Percentiles rank a stretch among this genome's conserved stretches.
phyloP scores from a whole-genome alignment of 441 rosid species.

The Gossypium schwendimanii region DNA sequence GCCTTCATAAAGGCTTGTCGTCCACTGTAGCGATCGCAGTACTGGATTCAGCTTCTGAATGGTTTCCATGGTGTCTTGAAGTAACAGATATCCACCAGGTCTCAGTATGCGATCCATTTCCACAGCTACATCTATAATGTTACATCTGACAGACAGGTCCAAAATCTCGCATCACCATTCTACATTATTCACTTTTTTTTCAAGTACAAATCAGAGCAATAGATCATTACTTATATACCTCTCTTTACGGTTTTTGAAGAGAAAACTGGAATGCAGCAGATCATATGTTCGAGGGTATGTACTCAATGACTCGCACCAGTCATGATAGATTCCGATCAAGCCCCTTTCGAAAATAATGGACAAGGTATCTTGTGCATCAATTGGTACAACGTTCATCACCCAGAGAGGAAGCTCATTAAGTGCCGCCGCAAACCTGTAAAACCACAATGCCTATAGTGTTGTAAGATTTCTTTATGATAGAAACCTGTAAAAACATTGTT shows the following conservation, averaged over 20 bases:
- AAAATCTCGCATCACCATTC: not conserved
- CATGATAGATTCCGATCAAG: constrained; percentile 76
- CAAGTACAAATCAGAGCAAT: no score
- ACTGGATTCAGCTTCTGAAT: constrained; percentile 45
- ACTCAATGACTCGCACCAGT: constrained; percentile 84
- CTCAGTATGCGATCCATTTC: constrained; percentile 79
- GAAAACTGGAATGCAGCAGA: constrained; percentile 68
- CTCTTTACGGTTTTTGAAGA: constrained; percentile 34
- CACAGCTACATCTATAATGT: constrained; percentile 38
- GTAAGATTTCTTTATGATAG: not conserved
- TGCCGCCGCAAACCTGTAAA: constrained; percentile 68
- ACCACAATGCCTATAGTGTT: not conserved
- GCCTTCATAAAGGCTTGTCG: constrained; percentile 40
- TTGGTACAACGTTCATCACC: constrained; percentile 85
- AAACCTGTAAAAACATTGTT: not conserved
- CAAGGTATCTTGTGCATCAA: constrained; percentile 52
- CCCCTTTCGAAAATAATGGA: constrained; percentile 63
- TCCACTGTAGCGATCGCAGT: constrained; percentile 61
- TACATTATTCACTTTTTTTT: not conserved
- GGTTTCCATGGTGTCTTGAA: constrained; percentile 59
- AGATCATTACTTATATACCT: constrained; percentile 39
- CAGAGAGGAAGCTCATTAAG: constrained; percentile 56
- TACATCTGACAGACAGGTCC: constrained; percentile 41
- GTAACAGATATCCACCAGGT: constrained; percentile 68
- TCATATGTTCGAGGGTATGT: constrained; percentile 84